These are phyloP conservation scores for Penicillium frequentans DNA, from an alignment of 2,329 filamentous ascomycete genomes.

Conservation along the genomic window DNA sequence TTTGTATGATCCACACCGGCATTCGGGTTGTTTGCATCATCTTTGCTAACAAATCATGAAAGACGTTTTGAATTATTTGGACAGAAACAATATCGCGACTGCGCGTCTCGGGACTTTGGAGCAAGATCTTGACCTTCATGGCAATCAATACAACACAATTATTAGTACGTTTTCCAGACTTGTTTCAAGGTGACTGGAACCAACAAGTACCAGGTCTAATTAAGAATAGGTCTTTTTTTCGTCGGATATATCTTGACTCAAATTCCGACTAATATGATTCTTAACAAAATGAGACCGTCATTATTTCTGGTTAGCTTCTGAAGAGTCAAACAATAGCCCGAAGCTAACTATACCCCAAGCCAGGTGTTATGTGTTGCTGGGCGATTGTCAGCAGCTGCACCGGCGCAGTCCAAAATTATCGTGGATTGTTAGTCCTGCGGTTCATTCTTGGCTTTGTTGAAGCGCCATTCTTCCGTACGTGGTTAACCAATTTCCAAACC, in stretches of 20 bases:
- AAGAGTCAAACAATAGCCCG: neutral
- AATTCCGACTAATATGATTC: constrained; percentile 6
- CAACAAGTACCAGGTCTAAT: neutral
- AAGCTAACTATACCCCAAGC: neutral
- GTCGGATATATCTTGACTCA: constrained; percentile 63
- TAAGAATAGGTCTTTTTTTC: constrained; percentile 45
- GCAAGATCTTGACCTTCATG: constrained; percentile 16
- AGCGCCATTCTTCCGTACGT: constrained; percentile 10
- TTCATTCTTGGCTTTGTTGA: constrained; percentile 15
- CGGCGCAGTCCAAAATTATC: neutral
- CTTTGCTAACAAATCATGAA: neutral
- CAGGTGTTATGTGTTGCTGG: neutral
- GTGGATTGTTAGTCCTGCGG: constrained; percentile 1
- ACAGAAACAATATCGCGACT: constrained; percentile 12
- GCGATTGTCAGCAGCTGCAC: neutral
- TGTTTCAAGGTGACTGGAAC: neutral
- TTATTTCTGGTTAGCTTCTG: constrained; percentile 2
- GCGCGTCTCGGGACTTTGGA: constrained; percentile 32
- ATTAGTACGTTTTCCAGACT: neutral
- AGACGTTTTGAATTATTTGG: constrained; percentile 12
- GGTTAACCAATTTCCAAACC: neutral
- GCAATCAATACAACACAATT: constrained; percentile 14
- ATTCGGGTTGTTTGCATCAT: neutral
- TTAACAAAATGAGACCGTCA: constrained; percentile 9
- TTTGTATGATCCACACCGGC: neutral